Percentiles rank a stretch among this genome's conserved stretches.
These are phyloP conservation scores for Neocallimastix lanati DNA, from an alignment of 192 early-diverging fungal species.

Conservation along the genomic window DNA sequence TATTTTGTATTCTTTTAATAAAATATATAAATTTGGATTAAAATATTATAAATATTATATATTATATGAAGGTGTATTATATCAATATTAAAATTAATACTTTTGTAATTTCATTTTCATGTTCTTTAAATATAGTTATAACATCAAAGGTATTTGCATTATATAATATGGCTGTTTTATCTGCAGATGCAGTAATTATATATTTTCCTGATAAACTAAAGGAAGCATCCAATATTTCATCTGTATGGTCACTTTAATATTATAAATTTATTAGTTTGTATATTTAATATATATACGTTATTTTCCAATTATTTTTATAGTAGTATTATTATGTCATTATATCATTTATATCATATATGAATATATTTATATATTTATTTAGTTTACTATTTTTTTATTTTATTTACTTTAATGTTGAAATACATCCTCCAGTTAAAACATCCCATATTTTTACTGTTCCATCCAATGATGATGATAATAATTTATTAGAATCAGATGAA, in stretches of 20 bases:
- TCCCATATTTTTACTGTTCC: conserved; percentile 26
- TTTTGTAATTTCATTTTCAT: conserved; percentile 23
- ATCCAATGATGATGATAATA: conserved; percentile 24
- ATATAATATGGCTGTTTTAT: conserved; percentile 15
- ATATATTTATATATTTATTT: too few relatives aligned
- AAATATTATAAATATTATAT: not conserved
- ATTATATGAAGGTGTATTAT: not conserved
- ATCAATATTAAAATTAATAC: conserved; percentile 3
- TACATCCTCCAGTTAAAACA: conserved; percentile 9
- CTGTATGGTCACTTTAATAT: conserved; percentile 16
- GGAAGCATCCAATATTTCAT: conserved; percentile 22
- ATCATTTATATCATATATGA: too few relatives aligned
- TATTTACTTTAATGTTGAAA: conserved; percentile 12
- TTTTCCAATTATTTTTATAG: too few relatives aligned
- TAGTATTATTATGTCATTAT: too few relatives aligned
- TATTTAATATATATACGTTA: too few relatives aligned
- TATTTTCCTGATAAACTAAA: conserved; percentile 9
- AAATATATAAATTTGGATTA: not conserved
- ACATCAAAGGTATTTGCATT: conserved; percentile 9
- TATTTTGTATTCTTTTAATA: not conserved
- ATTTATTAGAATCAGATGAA: conserved; percentile 2
- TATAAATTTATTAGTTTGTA: too few relatives aligned
- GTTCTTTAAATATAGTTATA: conserved; percentile 10
- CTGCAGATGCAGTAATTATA: conserved; percentile 18
- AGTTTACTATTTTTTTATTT: not conserved